Evolutionary conservation across 257 asterid genomes (phyloP).

Genomic region (Solanum stenotomum): DNA sequence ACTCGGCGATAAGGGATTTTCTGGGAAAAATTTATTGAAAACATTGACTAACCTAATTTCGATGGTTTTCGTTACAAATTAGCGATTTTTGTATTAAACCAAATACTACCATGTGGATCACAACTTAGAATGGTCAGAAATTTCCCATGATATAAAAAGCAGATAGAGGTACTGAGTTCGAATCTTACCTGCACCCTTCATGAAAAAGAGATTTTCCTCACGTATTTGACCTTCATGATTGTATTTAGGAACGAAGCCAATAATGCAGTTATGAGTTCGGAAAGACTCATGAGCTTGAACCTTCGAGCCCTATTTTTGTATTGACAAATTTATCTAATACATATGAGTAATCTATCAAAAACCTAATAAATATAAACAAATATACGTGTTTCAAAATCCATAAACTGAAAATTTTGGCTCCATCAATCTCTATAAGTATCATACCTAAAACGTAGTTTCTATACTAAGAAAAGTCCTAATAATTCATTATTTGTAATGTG

Average conservation of each 20-base stretch:
- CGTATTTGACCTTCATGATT: background rate
- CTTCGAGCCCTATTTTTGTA: background rate
- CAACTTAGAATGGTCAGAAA: background rate
- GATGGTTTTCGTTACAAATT: background rate
- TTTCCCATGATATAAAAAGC: background rate
- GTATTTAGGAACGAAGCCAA: background rate
- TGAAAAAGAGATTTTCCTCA: background rate
- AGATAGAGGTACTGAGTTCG: background rate
- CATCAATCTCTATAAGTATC: background rate
- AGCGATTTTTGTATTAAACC: background rate
- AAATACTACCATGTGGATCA: no score
- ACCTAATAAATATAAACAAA: no score
- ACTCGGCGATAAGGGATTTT: fast-evolving
- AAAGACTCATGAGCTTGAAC: background rate
- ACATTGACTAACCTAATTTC: background rate
- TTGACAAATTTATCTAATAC: background rate
- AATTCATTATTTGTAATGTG: background rate
- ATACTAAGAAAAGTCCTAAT: background rate
- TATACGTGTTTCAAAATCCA: no score
- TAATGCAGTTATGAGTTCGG: no score
- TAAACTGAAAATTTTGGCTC: background rate
- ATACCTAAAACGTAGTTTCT: no score
- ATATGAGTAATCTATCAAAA: background rate
- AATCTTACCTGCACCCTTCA: background rate
- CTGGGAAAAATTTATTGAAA: background rate